These are phyloP conservation scores for Iberis amara DNA, from an alignment of 441 rosid species.

Conservation along the genomic window DNA sequence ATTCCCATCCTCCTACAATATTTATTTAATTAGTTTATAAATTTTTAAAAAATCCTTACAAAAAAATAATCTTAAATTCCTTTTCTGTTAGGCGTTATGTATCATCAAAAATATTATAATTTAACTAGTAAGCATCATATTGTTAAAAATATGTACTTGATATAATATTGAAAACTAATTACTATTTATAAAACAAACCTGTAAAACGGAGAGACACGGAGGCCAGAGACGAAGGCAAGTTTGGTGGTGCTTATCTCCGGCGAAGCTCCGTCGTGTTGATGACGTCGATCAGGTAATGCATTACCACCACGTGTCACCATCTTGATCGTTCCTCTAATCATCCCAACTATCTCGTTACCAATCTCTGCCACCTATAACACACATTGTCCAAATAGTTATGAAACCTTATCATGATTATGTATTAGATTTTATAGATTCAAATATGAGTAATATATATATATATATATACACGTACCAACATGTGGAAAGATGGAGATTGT, in stretches of 20 bases:
- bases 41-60: background rate
- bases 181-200: slow-evolving; percentile 35
- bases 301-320: slow-evolving; percentile 79
- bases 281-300: slow-evolving; percentile 29
- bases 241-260: slow-evolving; percentile 60
- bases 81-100: slow-evolving; percentile 24
- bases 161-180: no score
- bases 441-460: background rate
- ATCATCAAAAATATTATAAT: slow-evolving; percentile 17
- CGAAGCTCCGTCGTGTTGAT: background rate
- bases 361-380: slow-evolving; percentile 73
- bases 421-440: no score
- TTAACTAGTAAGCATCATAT: slow-evolving; percentile 18
- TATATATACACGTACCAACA: slow-evolving; percentile 52
- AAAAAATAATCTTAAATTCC: background rate
- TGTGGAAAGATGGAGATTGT: slow-evolving; percentile 87
- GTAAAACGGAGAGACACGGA: slow-evolving; percentile 80
- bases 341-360: slow-evolving; percentile 57
- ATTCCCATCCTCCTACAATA: slow-evolving; percentile 77
- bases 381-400: slow-evolving; percentile 10
- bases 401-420: background rate
- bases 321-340: slow-evolving; percentile 89
- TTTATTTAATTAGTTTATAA: background rate
- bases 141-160: no score
- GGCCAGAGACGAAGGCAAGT: slow-evolving; percentile 85